Conservation (phyloP, 2,329 filamentous ascomycete species). For the Microdochium nivale region DNA sequence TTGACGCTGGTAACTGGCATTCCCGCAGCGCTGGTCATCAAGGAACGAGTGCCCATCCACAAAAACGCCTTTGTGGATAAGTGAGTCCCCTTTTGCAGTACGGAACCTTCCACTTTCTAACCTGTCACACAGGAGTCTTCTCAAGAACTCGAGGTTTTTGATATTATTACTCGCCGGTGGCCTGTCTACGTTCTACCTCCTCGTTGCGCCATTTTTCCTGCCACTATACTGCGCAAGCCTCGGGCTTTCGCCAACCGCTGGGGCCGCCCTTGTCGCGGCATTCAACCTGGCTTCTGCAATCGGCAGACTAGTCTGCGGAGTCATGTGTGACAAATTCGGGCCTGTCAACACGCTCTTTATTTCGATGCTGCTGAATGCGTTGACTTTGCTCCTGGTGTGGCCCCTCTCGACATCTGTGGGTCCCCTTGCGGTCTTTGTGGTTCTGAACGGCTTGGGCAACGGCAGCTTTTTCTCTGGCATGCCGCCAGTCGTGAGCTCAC, state of each 20-base stretch:
- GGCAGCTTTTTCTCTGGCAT: slow-evolving; percentile 41
- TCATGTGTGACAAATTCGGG: slow-evolving; percentile 30
- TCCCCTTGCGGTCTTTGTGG: slow-evolving; percentile 34
- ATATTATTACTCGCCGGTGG: slow-evolving; percentile 35
- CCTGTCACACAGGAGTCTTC: slow-evolving; percentile 24
- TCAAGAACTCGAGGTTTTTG: slow-evolving; percentile 34
- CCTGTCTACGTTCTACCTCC: slow-evolving; percentile 39
- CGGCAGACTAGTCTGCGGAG: slow-evolving; percentile 34
- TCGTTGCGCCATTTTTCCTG: slow-evolving; percentile 44
- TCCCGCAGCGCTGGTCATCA: slow-evolving; percentile 35
- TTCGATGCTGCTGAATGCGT: slow-evolving; percentile 29
- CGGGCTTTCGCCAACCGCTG: slow-evolving; percentile 27
- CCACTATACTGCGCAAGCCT: slow-evolving; percentile 35
- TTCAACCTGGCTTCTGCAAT: slow-evolving; percentile 39
- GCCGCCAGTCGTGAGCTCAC: slow-evolving; percentile 36
- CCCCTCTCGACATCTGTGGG: slow-evolving; percentile 33
- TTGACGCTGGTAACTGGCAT: slow-evolving; percentile 33
- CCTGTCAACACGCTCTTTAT: slow-evolving; percentile 33
- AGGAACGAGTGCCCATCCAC: slow-evolving; percentile 27
- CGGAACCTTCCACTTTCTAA: background rate
- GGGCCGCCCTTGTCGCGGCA: slow-evolving; percentile 36
- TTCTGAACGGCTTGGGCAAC: slow-evolving; percentile 38
- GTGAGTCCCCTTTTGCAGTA: slow-evolving; percentile 10
- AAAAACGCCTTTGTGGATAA: slow-evolving; percentile 30
- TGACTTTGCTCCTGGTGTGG: slow-evolving; percentile 39